These are phyloP conservation scores for Ganoderma leucocontextum DNA, from an alignment of 1,284 basidiomycete genomes.

Conservation along the genomic window DNA sequence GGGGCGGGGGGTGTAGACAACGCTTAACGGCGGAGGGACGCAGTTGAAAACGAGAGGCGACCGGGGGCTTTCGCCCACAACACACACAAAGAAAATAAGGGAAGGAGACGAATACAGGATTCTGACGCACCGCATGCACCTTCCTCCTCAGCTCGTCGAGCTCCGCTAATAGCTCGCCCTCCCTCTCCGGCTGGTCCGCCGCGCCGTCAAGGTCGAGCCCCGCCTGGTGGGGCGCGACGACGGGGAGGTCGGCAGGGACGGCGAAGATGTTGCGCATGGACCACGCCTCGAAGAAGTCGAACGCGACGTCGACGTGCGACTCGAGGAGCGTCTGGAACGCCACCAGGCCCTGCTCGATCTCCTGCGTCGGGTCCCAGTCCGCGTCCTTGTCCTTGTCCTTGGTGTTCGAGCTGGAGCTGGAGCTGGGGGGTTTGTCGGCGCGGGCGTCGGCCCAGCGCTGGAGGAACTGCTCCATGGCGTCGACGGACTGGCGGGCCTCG, in stretches of 20 bases:
- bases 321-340: constrained; percentile 82
- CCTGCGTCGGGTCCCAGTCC: constrained; percentile 68
- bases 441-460: constrained; percentile 73
- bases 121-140: constrained; percentile 64
- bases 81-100: neutral
- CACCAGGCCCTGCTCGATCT: constrained; percentile 77
- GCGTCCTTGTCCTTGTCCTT: constrained; percentile 45
- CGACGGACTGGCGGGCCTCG: constrained; percentile 72
- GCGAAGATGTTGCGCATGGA: constrained; percentile 79
- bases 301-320: constrained; percentile 80
- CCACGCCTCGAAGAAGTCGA: constrained; percentile 85
- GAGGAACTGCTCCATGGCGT: constrained; percentile 78
- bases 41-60: constrained; percentile 4
- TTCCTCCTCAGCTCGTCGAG: constrained; percentile 63
- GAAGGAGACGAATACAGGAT: neutral
- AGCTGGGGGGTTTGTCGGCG: constrained; percentile 36
- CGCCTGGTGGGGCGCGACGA: constrained; percentile 75
- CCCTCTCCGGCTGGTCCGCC: constrained; percentile 57
- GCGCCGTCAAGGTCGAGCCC: constrained; percentile 60
- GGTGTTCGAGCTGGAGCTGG: neutral
- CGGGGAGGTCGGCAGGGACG: constrained; percentile 66
- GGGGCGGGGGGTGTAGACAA: neutral
- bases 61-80: too few species aligned
- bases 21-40: neutral
- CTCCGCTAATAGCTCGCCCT: constrained; percentile 67